phyloP scores from a whole-genome alignment of 2,329 filamentous ascomycete species.

The Stachybotrys chartarum region DNA sequence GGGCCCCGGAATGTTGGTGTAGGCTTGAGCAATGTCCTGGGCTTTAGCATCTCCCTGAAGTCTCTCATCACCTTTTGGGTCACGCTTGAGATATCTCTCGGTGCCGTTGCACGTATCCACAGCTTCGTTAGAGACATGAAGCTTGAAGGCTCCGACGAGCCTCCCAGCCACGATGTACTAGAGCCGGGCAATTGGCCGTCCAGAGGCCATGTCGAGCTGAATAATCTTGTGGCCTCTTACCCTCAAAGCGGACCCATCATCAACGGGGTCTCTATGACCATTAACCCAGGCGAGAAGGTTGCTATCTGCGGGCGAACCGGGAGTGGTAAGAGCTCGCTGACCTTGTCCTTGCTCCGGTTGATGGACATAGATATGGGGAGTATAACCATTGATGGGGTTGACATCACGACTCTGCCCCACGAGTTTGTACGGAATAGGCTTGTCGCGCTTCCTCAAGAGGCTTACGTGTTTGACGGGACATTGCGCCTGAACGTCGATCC shows the following conservation, averaged over 20 bases:
- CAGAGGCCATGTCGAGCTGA: conserved; percentile 18
- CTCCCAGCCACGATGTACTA: conserved; percentile 7
- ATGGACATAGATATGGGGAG: conserved; percentile 29
- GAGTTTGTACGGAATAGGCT: conserved; percentile 35
- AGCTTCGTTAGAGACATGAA: conserved; percentile 19
- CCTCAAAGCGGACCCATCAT: conserved; percentile 8
- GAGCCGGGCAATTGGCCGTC: conserved; percentile 21
- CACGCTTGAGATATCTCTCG: conserved; percentile 27
- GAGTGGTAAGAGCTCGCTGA: conserved; percentile 42
- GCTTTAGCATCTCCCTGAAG: conserved; percentile 25
- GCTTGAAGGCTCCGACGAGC: conserved; percentile 14
- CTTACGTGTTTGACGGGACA: conserved; percentile 37
- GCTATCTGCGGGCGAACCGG: conserved; percentile 46
- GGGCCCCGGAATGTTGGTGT: conserved; percentile 24
- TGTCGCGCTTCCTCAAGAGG: conserved; percentile 41
- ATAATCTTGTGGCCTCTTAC: conserved; percentile 19
- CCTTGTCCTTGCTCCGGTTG: conserved; percentile 40
- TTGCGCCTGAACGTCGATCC: conserved; percentile 43
- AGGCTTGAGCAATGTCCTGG: conserved; percentile 21
- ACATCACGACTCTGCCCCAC: conserved; percentile 31
- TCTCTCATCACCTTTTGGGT: conserved; percentile 29
- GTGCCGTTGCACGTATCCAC: conserved; percentile 26
- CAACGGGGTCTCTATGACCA: conserved; percentile 11
- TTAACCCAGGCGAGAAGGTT: conserved; percentile 35
- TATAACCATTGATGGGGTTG: conserved; percentile 36